Evolutionary conservation across 768 basidiomycete species (phyloP), one percentile per base, ranked within the genome.

Genomic region (Tylopilus subfusipes): DNA sequence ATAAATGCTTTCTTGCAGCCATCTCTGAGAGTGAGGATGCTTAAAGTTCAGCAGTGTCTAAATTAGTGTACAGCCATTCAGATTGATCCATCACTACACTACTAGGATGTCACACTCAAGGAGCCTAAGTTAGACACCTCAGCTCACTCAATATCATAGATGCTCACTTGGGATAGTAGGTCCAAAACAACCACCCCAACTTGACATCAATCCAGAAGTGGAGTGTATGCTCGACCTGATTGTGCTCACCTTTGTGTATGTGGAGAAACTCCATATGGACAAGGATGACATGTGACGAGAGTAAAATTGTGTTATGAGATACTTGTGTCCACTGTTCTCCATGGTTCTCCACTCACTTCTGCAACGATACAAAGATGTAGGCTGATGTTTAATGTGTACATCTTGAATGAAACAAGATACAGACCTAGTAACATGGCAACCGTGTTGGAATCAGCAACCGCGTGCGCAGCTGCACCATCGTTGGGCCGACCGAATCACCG

Each of bases 211-310:
- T 51, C 53, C 64, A 8, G 48, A 42, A 4, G 57, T 62, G 42
- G 57, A 56, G 39, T 60, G 56, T 12, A 69, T 70, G 55, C 52
- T 69, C 22, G 66, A 69, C 55, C 29, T 62, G 25, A 45, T 71
- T 29, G 27, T 70, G 9, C 57, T 69, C 18, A 71, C 68, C 1
- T 71, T 71, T 25, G 61, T 71, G 22, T 70, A 68, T 30, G 62
- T 69, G n/a, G 68, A 71, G 48, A 71, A 71, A 49, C 19, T 69
- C 7, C 64, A 62, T 31, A 59, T 55, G 56, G 61, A 68, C 33
- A 68, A 60, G 42, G 66, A 68, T 19, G 33, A 30, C 9, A 34
- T 51, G 19, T 19, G 33, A 30, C 9, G 39, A 53, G 19, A 52
- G 8, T 4, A 19, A 4, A 34, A 2, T 8, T 7, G 7, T 38